Conservation (phyloP, 2,329 filamentous ascomycete species). For the Aspergillus pseudotamarii region DNA sequence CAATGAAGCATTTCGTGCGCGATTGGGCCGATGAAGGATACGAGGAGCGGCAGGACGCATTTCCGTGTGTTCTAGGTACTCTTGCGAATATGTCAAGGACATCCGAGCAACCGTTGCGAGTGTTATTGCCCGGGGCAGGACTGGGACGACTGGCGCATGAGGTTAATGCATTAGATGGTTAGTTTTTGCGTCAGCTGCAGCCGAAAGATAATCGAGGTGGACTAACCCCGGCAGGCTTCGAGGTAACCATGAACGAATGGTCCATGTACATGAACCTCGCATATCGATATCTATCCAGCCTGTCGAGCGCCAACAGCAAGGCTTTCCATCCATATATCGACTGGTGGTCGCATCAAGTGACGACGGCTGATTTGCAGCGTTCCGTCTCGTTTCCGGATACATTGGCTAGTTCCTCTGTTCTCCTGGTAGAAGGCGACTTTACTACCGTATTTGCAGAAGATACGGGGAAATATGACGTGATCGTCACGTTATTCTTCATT, state of each 20-base stretch:
- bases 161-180: conserved; percentile 48
- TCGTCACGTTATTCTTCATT: conserved; percentile 64
- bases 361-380: conserved; percentile 52
- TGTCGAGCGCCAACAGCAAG: conserved; percentile 22
- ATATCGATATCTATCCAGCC: conserved; percentile 53
- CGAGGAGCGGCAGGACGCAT: conserved; percentile 49
- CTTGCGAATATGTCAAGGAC: conserved; percentile 20
- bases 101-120: conserved; percentile 31
- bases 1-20: conserved; percentile 60
- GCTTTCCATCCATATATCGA: conserved; percentile 57
- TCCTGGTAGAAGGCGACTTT: conserved; percentile 59
- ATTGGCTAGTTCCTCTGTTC: conserved; percentile 39
- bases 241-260: conserved; percentile 61
- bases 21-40: conserved; percentile 58
- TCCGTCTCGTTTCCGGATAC: conserved; percentile 51
- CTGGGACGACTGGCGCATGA: conserved; percentile 58
- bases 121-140: conserved; percentile 58
- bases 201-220: not conserved
- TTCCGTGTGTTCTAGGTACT: conserved; percentile 36
- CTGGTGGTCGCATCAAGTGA: conserved; percentile 59
- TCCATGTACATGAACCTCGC: conserved; percentile 60
- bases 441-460: conserved; percentile 42
- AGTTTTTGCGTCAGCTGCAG: not conserved
- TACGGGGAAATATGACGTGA: conserved; percentile 47
- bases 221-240: conserved; percentile 41